Conservation (phyloP, 2,329 filamentous ascomycete species). For the Endothia cerciana region DNA sequence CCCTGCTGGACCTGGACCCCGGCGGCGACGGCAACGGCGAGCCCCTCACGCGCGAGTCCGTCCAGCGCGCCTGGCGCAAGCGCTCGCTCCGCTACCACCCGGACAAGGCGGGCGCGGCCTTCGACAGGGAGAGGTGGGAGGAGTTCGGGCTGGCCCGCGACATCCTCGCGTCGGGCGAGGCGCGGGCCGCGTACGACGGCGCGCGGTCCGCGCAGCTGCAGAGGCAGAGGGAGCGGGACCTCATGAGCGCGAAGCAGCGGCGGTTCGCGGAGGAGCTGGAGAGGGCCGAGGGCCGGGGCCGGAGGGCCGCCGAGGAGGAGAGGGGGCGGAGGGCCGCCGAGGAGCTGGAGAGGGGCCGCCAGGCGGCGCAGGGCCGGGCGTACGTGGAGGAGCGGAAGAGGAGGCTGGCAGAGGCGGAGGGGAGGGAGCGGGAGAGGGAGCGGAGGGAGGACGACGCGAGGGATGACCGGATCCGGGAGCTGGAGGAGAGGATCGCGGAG, state of each 20-base stretch:
- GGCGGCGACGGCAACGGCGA: conserved; percentile 38
- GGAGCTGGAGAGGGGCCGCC: conserved; percentile 39
- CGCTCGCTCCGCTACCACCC: conserved; percentile 90
- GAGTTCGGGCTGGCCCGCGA: conserved; percentile 84
- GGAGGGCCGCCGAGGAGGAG: conserved; percentile 54
- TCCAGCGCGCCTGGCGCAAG: conserved; percentile 79
- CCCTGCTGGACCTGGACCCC: conserved; percentile 69
- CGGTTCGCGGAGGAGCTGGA: conserved; percentile 88
- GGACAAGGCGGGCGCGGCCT: conserved; percentile 79
- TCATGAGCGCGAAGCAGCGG: conserved; percentile 73
- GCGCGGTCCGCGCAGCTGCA: conserved; percentile 72
- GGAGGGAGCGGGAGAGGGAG: conserved; percentile 44
- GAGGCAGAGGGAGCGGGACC: conserved; percentile 70
- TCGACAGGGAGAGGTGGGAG: conserved; percentile 83
- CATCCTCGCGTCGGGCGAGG: conserved; percentile 71
- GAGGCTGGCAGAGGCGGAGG: conserved; percentile 47
- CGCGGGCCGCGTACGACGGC: conserved; percentile 78
- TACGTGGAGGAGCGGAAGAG: conserved; percentile 47
- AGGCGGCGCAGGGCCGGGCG: conserved; percentile 40
- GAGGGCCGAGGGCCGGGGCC: conserved; percentile 70
- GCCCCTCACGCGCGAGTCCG: conserved; percentile 63
- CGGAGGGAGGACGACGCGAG: conserved; percentile 32
- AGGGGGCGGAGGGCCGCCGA: conserved; percentile 24
- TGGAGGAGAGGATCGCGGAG: conserved; percentile 49
- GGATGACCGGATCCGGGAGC: conserved; percentile 46